Evolutionary conservation across 352 stramenopile species (phyloP).

Genomic region (Phytophthora chlamydospora): DNA sequence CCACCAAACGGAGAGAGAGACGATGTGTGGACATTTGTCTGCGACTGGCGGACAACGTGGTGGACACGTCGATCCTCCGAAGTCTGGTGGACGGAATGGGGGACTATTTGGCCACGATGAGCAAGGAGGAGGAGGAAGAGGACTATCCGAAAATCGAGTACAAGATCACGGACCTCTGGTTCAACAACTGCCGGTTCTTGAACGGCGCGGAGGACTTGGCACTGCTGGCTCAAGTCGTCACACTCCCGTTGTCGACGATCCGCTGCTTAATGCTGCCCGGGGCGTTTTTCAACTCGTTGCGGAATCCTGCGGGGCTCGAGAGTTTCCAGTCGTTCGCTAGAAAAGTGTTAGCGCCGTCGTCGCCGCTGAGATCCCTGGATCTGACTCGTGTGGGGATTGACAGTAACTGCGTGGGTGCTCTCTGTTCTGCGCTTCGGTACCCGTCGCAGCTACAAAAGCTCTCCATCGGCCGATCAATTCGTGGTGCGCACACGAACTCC

Average conservation of each 20-base stretch:
- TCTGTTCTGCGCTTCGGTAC: slow-evolving; percentile 42
- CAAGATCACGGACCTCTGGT: slow-evolving; percentile 28
- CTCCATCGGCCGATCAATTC: slow-evolving; percentile 32
- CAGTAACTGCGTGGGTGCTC: slow-evolving; percentile 16
- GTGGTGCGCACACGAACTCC: slow-evolving; percentile 23
- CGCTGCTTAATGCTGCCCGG: slow-evolving; percentile 22
- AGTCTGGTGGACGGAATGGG: slow-evolving; percentile 16
- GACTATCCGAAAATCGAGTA: slow-evolving; percentile 10
- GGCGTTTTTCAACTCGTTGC: slow-evolving; percentile 25
- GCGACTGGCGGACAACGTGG: slow-evolving; percentile 12
- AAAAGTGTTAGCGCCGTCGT: slow-evolving; percentile 20
- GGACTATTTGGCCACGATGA: slow-evolving; percentile 1
- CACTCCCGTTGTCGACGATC: slow-evolving; percentile 27
- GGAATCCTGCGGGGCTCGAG: slow-evolving; percentile 13
- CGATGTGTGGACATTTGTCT: slow-evolving; percentile 24
- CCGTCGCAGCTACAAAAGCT: slow-evolving; percentile 25
- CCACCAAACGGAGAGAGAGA: background rate
- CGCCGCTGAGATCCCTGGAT: slow-evolving; percentile 35
- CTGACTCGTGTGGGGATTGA: slow-evolving; percentile 25
- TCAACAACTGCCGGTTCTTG: slow-evolving; percentile 29
- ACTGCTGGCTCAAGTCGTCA: slow-evolving; percentile 21
- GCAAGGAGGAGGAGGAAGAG: background rate
- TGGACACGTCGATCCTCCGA: slow-evolving; percentile 26
- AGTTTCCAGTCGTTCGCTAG: slow-evolving; percentile 25
- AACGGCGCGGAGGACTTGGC: slow-evolving; percentile 20